These are phyloP conservation scores for Herpotrichia juniperi DNA, from an alignment of 2,329 filamentous ascomycete genomes.

Conservation along the genomic window DNA sequence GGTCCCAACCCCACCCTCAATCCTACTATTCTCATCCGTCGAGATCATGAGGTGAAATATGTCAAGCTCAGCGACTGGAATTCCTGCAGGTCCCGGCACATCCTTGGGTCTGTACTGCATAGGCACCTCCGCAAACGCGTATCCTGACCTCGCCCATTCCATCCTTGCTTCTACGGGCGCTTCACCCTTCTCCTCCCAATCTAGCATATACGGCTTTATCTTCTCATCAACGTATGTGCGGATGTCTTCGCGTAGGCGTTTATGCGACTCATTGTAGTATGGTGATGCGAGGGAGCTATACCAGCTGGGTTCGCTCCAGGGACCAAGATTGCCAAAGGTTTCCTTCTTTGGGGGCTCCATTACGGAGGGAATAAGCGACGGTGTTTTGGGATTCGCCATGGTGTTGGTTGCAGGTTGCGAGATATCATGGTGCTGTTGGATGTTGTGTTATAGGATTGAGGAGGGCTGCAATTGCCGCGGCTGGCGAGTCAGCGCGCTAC, in stretches of 20 bases:
- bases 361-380: constrained; percentile 18
- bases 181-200: constrained; percentile 64
- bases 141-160: constrained; percentile 49
- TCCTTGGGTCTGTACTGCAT: constrained; percentile 49
- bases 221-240: constrained; percentile 65
- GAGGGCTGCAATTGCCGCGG: constrained; percentile 1
- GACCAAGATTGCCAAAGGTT: constrained; percentile 43
- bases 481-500: too few relatives aligned
- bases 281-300: constrained; percentile 58
- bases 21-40: constrained; percentile 61
- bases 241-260: constrained; percentile 61
- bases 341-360: constrained; percentile 31
- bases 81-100: constrained; percentile 45
- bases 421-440: background rate
- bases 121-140: constrained; percentile 52
- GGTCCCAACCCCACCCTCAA: constrained; percentile 64
- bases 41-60: constrained; percentile 55
- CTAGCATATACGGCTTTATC: constrained; percentile 63
- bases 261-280: constrained; percentile 69
- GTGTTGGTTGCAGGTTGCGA: background rate
- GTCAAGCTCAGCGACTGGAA: constrained; percentile 44
- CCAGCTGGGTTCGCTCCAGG: constrained; percentile 57
- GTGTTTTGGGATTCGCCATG: constrained; percentile 18
- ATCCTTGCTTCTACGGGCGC: constrained; percentile 54
- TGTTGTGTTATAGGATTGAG: background rate